These are phyloP conservation scores for Linum trigynum DNA, from an alignment of 345 rosid genomes.

Conservation along the genomic window DNA sequence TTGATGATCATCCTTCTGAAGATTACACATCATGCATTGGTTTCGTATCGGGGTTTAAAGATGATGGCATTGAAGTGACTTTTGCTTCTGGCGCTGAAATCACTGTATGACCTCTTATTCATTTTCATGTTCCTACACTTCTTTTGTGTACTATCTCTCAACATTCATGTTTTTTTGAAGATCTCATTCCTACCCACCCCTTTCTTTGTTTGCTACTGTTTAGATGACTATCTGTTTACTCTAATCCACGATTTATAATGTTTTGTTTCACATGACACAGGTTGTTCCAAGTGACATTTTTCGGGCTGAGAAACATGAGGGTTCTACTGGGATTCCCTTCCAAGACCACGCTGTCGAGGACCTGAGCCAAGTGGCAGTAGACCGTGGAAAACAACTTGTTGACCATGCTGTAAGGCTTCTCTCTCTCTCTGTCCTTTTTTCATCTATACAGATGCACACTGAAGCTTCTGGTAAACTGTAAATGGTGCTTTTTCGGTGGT, in stretches of 20 bases:
- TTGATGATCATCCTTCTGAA: constrained; percentile 14
- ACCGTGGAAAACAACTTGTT: constrained; percentile 28
- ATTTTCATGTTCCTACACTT: neutral
- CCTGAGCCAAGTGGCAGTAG: constrained; percentile 32
- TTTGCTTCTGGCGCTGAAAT: constrained; percentile 65
- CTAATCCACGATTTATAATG: neutral
- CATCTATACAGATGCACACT: neutral
- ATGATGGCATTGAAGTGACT: constrained; percentile 61
- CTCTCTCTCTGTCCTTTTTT: neutral
- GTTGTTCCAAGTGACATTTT: constrained; percentile 70
- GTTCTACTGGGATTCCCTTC: constrained; percentile 24
- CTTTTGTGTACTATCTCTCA: neutral
- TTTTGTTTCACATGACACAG: constrained; percentile 32
- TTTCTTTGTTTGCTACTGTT: neutral
- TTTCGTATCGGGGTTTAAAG: constrained; percentile 54
- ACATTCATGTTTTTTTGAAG: neutral
- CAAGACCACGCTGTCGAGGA: constrained; percentile 41
- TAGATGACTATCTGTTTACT: neutral
- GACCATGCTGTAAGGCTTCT: constrained; percentile 21
- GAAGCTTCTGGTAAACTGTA: too few species aligned
- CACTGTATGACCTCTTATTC: constrained; percentile 38
- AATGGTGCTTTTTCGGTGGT: too few species aligned
- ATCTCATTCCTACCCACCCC: too few species aligned
- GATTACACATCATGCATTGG: constrained; percentile 55
- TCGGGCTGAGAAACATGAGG: constrained; percentile 53